Evolutionary conservation across 768 basidiomycete genomes (phyloP).

Genomic region (Lentinula lateritia): DNA sequence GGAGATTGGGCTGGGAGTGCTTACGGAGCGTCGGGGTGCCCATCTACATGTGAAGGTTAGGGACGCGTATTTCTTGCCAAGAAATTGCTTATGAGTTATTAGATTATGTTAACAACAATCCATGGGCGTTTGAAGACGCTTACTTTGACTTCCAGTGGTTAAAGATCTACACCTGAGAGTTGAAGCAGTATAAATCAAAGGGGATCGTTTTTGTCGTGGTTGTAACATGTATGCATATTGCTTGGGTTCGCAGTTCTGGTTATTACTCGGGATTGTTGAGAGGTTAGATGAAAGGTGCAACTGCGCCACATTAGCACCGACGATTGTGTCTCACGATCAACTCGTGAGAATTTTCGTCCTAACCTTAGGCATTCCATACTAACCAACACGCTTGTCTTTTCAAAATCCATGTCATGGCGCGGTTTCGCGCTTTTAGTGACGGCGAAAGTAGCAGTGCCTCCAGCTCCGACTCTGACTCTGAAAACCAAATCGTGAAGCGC

Average conservation of each 20-base stretch:
- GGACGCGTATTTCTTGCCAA: not conserved
- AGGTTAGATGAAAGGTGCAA: too few species aligned
- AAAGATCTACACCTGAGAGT: constrained; percentile 22
- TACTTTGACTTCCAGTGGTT: constrained; percentile 62
- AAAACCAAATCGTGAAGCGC: constrained; percentile 5
- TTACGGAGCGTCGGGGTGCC: constrained; percentile 44
- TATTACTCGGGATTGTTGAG: too few species aligned
- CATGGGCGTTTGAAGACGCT: constrained; percentile 50
- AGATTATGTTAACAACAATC: constrained; percentile 60
- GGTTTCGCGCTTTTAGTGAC: constrained; percentile 62
- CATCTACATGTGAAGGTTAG: constrained; percentile 46
- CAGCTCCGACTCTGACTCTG: constrained; percentile 24
- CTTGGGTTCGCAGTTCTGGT: too few species aligned
- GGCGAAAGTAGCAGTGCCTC: constrained; percentile 18
- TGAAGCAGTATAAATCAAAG: too few species aligned
- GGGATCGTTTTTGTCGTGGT: too few species aligned
- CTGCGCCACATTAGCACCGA: too few species aligned
- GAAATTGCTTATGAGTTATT: not conserved
- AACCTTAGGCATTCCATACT: too few species aligned
- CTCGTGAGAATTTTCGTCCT: not conserved
- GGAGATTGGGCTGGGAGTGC: constrained; percentile 54
- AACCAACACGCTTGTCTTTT: not conserved
- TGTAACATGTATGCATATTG: too few species aligned
- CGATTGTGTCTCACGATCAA: not conserved
- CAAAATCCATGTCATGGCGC: constrained; percentile 41